These are phyloP conservation scores for Populus hybrid DNA, from an alignment of 441 rosid species.

Conservation along the genomic window DNA sequence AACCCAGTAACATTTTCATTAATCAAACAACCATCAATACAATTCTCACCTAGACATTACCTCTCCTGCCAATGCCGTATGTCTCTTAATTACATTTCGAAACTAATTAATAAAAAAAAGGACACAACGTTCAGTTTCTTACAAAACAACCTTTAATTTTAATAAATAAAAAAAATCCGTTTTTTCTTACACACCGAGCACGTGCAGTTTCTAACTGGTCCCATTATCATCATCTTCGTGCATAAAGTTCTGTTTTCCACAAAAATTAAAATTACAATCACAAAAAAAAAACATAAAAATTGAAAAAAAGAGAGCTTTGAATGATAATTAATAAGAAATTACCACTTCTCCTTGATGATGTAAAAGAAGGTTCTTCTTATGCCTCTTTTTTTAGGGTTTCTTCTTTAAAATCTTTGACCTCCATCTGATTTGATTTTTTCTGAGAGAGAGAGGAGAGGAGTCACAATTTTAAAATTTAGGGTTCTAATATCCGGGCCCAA, in stretches of 20 bases:
- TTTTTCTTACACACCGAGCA: slow-evolving; percentile 60
- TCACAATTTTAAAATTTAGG: no score
- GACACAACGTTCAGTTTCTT: slow-evolving; percentile 2
- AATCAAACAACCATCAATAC: background rate
- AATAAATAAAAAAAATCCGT: slow-evolving; percentile 3
- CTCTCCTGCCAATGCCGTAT: slow-evolving; percentile 71
- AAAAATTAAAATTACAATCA: no score
- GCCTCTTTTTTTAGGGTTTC: no score
- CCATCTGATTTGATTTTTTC: no score
- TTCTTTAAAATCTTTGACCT: no score
- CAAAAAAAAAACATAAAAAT: no score
- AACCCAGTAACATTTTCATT: slow-evolving; percentile 6
- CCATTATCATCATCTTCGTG: slow-evolving; percentile 70
- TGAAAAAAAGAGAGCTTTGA: no score
- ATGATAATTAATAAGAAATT: no score
- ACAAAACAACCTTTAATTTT: slow-evolving; percentile 4
- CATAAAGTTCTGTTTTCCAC: slow-evolving; percentile 46
- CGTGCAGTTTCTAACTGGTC: slow-evolving; percentile 70
- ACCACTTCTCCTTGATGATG: no score
- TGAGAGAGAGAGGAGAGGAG: no score
- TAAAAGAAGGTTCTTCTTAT: no score
- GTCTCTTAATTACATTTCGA: slow-evolving; percentile 81
- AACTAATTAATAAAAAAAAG: slow-evolving; percentile 43
- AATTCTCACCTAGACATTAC: slow-evolving; percentile 60
- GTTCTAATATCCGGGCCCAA: no score